Base-by-base conservation (phyloP, 1,284 basidiomycete species). In the Tausonia pullulans region DNA sequence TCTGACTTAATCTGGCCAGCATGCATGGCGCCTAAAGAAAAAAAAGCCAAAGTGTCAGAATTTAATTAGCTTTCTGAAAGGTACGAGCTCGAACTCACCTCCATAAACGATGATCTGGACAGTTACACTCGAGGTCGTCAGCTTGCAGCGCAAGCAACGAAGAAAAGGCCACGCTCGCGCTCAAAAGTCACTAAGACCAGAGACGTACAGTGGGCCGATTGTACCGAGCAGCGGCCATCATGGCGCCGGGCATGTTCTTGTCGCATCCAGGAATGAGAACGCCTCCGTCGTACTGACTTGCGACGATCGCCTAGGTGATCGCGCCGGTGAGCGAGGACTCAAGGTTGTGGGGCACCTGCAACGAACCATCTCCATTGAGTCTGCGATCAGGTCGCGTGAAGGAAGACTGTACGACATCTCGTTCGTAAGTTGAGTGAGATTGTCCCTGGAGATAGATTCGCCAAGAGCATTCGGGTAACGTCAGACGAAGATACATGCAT, bases 161-260 rank as follows among this genome's bases (percentile, higher is more conserved):
- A 70, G 68, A 43, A 16, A 39, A 44, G 50, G 14, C 27, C 27
- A 55, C 49, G 44, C 4, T 8, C 14, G 50, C 7, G 50, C 41
- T 44, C 3, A 40, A 45, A 2, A 40, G 39, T 13, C 13, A n/a
- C 41, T n/a, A 46, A 58, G 5, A 5, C 39, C 43, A 55, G 61
- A 43, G 39, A 69, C 70, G 60, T 27, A 52, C 58, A 0, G 88
- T 90, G 1, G 89, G 89, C 4, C 90, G 81, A 72, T 92, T 92
- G 77, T 89, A 87, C 61, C 88, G 83, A 43, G 79, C 85, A 2
- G 87, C 87, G 8, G 90, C 90, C 72, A 93, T 91, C 67, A 93
- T 79, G 69, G 86, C 87, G 39, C 89, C 91, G 13, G 91, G 91
- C 89, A 92, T 93, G 74, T 93, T 93, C 78, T 94, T 95, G 78